Base-by-base conservation (phyloP, 2,329 filamentous ascomycete species). In the Chrysosporium keratinophilum region DNA sequence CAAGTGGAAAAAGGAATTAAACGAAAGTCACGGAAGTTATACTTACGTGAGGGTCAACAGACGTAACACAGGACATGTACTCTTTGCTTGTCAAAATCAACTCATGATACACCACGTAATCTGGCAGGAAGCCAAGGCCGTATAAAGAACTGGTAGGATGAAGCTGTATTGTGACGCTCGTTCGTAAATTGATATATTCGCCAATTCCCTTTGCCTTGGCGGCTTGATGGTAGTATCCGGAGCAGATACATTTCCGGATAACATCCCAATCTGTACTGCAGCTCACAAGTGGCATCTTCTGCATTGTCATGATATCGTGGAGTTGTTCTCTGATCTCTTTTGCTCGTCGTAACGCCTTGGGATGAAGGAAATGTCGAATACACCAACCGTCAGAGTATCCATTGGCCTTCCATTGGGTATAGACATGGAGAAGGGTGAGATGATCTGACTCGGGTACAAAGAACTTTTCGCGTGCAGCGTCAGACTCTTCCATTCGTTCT, bases 381-480 rank as follows among this genome's bases (percentile, higher is more conserved):
- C 90, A 97, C 93, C 93, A 98, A 28, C 82, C 82, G 67, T 98
- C 93, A 1, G 84, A 89, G 69, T 83, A 85, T 1, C 88, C 87
- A 66, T 98, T 96, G 48, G 85, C 78, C 69, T 87, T 88, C 93
- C 93, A 98, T 66, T 96, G 91, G 6, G 84, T 85, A 71, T 95
- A 98, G 0, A 98, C 93, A 65, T 97, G 90, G 2, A 98, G 80
- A 42, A 96, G 86, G 0, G 93, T 98, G 40, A 98, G 76, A 67
- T 98, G 93, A 67, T 98, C 93, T 1, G 89, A 96, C 70, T 98
- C 93, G 28, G 93, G 89, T 6, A 98, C 93, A 72, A 95, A 97
- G 71, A 98, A 98, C 69, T 97, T 97, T 68, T 98, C 93, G 28
- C 91, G 83, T 34, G 93, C 90, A 0, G 90, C 84, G 64, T 98